Evolutionary conservation across 164 flowering plant genomes (phyloP).

Genomic region (Aristolochia contorta): DNA sequence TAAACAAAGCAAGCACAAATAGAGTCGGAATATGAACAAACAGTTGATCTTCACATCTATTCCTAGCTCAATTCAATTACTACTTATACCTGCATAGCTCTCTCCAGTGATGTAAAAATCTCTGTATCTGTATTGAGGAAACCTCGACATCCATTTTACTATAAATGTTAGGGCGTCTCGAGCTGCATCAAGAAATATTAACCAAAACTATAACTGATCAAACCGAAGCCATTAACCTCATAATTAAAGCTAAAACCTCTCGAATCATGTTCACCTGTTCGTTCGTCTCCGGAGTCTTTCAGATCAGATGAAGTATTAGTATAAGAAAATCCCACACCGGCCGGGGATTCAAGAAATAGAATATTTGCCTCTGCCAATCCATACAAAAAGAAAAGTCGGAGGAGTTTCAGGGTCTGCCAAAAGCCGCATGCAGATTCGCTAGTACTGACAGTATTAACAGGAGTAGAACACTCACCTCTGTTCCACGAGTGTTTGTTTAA

Average conservation of each 20-base stretch:
- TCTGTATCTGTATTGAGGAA: conserved; percentile 69
- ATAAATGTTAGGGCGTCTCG: conserved; percentile 60
- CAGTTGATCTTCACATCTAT: not conserved
- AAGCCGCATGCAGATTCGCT: not conserved
- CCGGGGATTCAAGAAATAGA: conserved; percentile 88
- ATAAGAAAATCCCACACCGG: conserved; percentile 89
- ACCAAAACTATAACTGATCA: not conserved
- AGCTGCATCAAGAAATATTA: conserved; percentile 49
- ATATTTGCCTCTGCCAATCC: conserved; percentile 56
- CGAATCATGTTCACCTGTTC: conserved; percentile 41
- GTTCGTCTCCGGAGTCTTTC: conserved; percentile 52
- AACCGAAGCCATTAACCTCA: not conserved
- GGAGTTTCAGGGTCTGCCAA: not conserved
- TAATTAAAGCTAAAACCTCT: not conserved
- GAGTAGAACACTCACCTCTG: conserved; percentile 32
- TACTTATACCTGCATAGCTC: conserved; percentile 72
- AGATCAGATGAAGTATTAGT: conserved; percentile 68
- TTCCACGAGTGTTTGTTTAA: conserved; percentile 78
- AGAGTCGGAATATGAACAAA: not conserved
- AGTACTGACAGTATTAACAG: not conserved
- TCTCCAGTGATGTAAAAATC: conserved; percentile 85
- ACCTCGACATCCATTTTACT: conserved; percentile 61
- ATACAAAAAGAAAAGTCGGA: not conserved
- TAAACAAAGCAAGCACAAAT: not conserved
- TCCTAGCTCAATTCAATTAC: not conserved